Evolutionary conservation across 768 basidiomycete genomes (phyloP).

Genomic region (Xerocomellus intermedius): DNA sequence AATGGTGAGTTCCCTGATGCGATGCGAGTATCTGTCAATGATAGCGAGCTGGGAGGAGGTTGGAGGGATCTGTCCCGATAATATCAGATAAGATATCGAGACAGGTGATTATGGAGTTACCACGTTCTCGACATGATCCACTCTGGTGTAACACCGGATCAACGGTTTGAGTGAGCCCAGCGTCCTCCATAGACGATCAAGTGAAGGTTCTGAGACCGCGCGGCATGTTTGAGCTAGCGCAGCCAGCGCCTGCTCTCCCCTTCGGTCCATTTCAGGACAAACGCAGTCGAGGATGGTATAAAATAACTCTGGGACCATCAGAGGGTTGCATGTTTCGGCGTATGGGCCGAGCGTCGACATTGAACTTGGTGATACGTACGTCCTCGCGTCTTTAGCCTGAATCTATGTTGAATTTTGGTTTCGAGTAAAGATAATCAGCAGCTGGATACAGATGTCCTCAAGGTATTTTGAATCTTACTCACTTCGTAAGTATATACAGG

Average conservation of each 20-base stretch:
- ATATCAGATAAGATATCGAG: not conserved
- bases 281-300: slow-evolving; percentile 3
- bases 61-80: slow-evolving; percentile 1
- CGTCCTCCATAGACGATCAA: slow-evolving; percentile 11
- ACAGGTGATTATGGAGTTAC: not conserved
- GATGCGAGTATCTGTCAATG: slow-evolving; percentile 7
- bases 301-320: slow-evolving; percentile 10
- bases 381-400: not conserved
- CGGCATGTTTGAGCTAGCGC: slow-evolving; percentile 4
- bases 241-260: not conserved
- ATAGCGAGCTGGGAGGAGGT: slow-evolving; percentile 1
- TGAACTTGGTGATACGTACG: not conserved
- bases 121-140: not conserved
- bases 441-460: not conserved
- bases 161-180: slow-evolving; percentile 11
- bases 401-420: not conserved
- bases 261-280: not conserved
- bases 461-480: not conserved
- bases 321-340: not conserved
- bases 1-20: slow-evolving; percentile 4
- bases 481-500: not conserved
- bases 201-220: not conserved
- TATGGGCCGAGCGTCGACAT: not conserved
- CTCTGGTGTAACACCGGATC: slow-evolving; percentile 6
- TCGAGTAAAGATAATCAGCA: not conserved